phyloP scores from a whole-genome alignment of 1,284 basidiomycete genomes.

The Bjerkandera adusta region DNA sequence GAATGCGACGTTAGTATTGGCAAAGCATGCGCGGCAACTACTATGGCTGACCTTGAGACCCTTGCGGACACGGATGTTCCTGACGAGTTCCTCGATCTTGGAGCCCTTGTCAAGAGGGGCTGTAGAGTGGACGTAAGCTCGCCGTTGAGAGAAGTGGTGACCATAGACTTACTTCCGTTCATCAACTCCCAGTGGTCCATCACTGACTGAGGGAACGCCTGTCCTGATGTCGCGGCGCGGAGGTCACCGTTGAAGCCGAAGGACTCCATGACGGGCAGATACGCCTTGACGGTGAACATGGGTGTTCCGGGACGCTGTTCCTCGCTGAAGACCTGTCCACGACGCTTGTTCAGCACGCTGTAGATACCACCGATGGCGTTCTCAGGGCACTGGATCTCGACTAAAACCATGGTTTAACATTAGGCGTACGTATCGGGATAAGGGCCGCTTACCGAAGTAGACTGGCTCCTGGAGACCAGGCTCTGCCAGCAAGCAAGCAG shows the following conservation, averaged over 20 bases:
- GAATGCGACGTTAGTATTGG: conserved; percentile 14
- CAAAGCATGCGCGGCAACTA: conserved; percentile 2
- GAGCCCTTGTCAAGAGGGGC: conserved; percentile 82
- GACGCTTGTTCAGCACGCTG: conserved; percentile 92
- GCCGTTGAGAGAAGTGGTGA: conserved; percentile 25
- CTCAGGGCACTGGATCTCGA: conserved; percentile 99
- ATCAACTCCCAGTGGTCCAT: conserved; percentile 92
- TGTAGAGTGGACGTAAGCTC: conserved; percentile 25
- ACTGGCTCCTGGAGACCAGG: conserved; percentile 96
- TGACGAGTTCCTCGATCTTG: conserved; percentile 89
- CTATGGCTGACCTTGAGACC: conserved; percentile 76
- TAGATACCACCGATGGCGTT: conserved; percentile 99
- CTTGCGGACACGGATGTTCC: conserved; percentile 84
- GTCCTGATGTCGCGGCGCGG: conserved; percentile 89
- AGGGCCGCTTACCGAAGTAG: conserved; percentile 69
- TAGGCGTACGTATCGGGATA: too few species aligned
- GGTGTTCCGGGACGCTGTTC: conserved; percentile 98
- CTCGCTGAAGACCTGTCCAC: conserved; percentile 98
- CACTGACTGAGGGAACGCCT: conserved; percentile 97
- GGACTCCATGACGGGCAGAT: conserved; percentile 95
- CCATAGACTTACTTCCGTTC: conserved; percentile 63
- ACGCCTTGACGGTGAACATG: conserved; percentile 99
- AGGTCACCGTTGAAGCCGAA: conserved; percentile 99
- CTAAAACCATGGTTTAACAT: conserved; percentile 30
- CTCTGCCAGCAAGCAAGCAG: conserved; percentile 88